These are phyloP conservation scores for Trichophyton equinum DNA, from an alignment of 2,329 filamentous ascomycete species.

Conservation along the genomic window DNA sequence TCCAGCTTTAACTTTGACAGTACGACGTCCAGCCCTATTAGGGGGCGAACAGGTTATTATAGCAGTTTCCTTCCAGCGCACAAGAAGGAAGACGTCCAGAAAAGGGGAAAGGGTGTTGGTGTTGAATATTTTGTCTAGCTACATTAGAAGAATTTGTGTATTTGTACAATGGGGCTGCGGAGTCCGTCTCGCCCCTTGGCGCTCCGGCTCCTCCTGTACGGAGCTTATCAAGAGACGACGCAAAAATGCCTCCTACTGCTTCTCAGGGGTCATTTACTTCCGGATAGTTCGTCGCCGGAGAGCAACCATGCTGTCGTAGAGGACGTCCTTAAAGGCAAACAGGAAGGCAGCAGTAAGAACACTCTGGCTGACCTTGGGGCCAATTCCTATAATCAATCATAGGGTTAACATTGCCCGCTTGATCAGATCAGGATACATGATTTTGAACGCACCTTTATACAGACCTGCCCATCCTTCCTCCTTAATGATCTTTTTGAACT, in stretches of 20 bases:
- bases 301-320: constrained; percentile 53
- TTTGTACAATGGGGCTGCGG: neutral
- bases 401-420: neutral
- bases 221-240: too few species aligned
- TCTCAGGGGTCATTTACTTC: constrained; percentile 17
- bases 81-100: neutral
- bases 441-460: constrained; percentile 59
- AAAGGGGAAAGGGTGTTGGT: neutral
- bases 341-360: constrained; percentile 91
- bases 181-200: too few species aligned
- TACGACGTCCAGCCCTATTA: neutral
- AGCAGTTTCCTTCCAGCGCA: too few species aligned
- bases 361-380: constrained; percentile 91
- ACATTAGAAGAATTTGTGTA: neutral
- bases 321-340: constrained; percentile 94
- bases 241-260: neutral
- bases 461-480: constrained; percentile 88
- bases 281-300: constrained; percentile 23
- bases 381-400: constrained; percentile 55
- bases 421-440: neutral
- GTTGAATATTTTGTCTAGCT: neutral
- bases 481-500: constrained; percentile 63
- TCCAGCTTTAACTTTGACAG: constrained; percentile 5
- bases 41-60: neutral
- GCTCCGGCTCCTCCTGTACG: neutral